Base-by-base conservation (phyloP, 305 asterid species). In the Ajuga reptans region DNA sequence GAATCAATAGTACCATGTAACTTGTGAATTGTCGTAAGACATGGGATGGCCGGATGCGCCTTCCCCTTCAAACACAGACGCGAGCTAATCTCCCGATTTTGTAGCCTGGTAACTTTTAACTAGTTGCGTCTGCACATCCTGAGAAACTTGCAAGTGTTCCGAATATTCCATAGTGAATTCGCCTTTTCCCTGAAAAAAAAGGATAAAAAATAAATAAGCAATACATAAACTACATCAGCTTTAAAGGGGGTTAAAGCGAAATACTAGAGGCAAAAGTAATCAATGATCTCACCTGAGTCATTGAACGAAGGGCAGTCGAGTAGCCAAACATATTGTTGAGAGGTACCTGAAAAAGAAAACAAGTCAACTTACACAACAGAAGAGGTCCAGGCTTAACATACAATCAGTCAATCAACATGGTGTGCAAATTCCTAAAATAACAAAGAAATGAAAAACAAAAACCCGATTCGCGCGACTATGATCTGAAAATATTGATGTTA, bases 271-370 rank as follows among this genome's bases (percentile, higher is more conserved):
- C 6, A 9, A 21, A n/a, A 37, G 50, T 29, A 33, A 24, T 51
- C 39, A 31, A 9, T n/a, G 41, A 36, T 51, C 68, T 79, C 55
- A 89, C 99, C 96, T 93, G 99, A 74, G 99, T 93, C 99, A 93
- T 91, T 37, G 99, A 93, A 34, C 97, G 95, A 24, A 93, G 97
- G 68, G 97, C 75, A 3, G 99, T 93, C 12, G 99, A 91, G 73
- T 93, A 93, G 63, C 97, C 99, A 76, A 94, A 94, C 98, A 91
- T 94, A 79, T 89, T 89, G 87, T 94, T 94, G 72, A 94, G 96
- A 69, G 99, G 99, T 41, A 94, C 98, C 99, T 94, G 94, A 64
- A 76, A 73, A 10, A 70, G 51, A 64, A 15, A 64, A 47, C 4
- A 5, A 24, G 36, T 10, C n/a, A 36, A 10, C 4, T 49, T 16